These are phyloP conservation scores for Pisolithus tinctorius DNA, from an alignment of 768 basidiomycete genomes.

Conservation along the genomic window DNA sequence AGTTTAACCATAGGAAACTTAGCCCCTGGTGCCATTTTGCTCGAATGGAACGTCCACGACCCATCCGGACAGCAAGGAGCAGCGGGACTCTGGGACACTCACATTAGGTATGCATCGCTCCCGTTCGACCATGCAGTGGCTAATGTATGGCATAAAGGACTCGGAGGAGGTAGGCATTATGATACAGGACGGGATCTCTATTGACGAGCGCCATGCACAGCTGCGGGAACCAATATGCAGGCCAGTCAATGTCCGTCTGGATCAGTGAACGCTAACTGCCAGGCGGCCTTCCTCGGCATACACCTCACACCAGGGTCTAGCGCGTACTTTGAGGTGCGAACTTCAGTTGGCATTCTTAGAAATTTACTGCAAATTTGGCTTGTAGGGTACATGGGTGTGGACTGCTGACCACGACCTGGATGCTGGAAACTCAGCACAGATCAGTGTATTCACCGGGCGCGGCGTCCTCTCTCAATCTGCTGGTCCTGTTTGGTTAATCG, in stretches of 20 bases:
- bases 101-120: conserved; percentile 22
- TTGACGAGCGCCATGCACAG: conserved; percentile 9
- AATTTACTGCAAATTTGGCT: background rate
- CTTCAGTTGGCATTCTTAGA: background rate
- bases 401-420: conserved; percentile 73
- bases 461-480: conserved; percentile 65
- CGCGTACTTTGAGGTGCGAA: conserved; percentile 57
- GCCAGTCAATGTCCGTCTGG: conserved; percentile 27
- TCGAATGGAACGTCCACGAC: conserved; percentile 54
- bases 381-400: conserved; percentile 70
- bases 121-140: background rate
- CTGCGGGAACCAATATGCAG: conserved; percentile 19
- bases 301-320: conserved; percentile 32
- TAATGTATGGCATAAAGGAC: conserved; percentile 6
- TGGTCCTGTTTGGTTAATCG: conserved; percentile 78
- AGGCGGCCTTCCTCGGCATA: conserved; percentile 47
- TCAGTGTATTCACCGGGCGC: conserved; percentile 54
- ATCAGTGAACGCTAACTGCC: conserved; percentile 24
- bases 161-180: conserved; percentile 15
- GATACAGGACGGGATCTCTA: background rate
- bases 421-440: conserved; percentile 36
- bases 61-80: conserved; percentile 41
- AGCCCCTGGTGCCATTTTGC: conserved; percentile 35
- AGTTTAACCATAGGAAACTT: background rate
- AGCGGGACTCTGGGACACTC: conserved; percentile 42